Evolutionary conservation across 2,329 filamentous ascomycete genomes (phyloP), one percentile per base, ranked within the genome.

Genomic region (Ramichloridium luteum): DNA sequence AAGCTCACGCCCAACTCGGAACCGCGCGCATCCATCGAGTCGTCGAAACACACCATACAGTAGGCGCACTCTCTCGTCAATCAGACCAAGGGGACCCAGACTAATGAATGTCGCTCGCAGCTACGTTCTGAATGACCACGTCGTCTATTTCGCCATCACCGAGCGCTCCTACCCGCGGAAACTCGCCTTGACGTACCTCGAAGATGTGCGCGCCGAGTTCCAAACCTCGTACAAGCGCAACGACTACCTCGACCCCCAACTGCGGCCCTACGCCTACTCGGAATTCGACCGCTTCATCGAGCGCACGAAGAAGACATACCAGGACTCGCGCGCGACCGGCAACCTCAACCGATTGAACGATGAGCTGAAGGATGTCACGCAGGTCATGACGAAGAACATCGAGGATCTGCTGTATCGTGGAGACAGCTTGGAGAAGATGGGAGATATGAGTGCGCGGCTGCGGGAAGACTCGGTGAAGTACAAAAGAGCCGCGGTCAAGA

Each of bases 331-430:
- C 44, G 90, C 90, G 11, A 74, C 82, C 10, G 81, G 86, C 61
- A 96, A 96, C 60, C 72, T 98, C 36, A 84, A 92, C 59, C 85
- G 88, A 61, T 68, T 98, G 44, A 96, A 98, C 54, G 84, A 94
- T 54, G 92, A 98, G 68, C 72, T 98, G 44, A 80, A 86, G 57
- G 90, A 96, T 60, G 92, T 98, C 34, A 96, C 90, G 1, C 86
- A 94, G 63, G 86, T 98, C 53, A 98, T 98, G 92, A 96, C 86
- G 34, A 96, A 96, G 73, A 98, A 98, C 59, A 96, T 98, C 47
- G 90, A 98, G 67, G 90, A 98, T 58, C 64, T 98, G 53, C 65
- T 98, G 32, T 98, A 98, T 57, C 70, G 92, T 40, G 90, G 90
- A 16, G 90, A 98, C 56, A 90, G 78, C 50, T 62, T 98, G 46